phyloP scores from a whole-genome alignment of 257 asterid genomes.

The Rhazya stricta region DNA sequence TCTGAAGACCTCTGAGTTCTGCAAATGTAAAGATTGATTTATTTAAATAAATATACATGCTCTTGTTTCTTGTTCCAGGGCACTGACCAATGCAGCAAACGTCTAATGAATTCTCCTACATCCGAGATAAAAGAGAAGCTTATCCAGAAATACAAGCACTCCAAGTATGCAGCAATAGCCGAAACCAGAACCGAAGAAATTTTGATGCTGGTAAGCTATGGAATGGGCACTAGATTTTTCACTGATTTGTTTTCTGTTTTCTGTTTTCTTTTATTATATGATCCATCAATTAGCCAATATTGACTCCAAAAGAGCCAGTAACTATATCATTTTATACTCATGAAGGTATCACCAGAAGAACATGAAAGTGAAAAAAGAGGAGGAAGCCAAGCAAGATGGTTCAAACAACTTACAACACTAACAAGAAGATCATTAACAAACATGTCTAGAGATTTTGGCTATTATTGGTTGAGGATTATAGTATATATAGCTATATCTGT shows the following conservation, averaged over 20 bases:
- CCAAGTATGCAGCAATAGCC: constrained; percentile 35
- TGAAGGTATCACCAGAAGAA: constrained; percentile 40
- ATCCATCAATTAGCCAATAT: neutral
- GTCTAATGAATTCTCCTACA: constrained; percentile 34
- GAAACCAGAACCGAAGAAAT: constrained; percentile 42
- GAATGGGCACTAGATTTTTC: too few relatives aligned
- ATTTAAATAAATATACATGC: too few relatives aligned
- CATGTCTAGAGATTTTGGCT: constrained; percentile 85
- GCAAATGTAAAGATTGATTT: too few relatives aligned
- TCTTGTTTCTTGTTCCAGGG: constrained; percentile 27
- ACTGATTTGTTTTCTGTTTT: neutral
- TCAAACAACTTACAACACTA: constrained; percentile 55
- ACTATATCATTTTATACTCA: neutral
- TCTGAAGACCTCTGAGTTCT: neutral
- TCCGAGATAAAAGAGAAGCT: constrained; percentile 65
- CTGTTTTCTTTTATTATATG: neutral
- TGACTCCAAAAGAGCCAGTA: neutral
- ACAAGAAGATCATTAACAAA: constrained; percentile 65
- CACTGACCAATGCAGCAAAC: constrained; percentile 20
- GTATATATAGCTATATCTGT: constrained; percentile 54
- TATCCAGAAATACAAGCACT: constrained; percentile 49
- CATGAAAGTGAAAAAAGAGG: constrained; percentile 23
- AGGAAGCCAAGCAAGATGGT: constrained; percentile 68
- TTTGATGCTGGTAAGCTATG: constrained; percentile 40
- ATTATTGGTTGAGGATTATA: constrained; percentile 73